Evolutionary conservation across 805 yeast species (phyloP).

Genomic region (Kodamaea kakaduensis): DNA sequence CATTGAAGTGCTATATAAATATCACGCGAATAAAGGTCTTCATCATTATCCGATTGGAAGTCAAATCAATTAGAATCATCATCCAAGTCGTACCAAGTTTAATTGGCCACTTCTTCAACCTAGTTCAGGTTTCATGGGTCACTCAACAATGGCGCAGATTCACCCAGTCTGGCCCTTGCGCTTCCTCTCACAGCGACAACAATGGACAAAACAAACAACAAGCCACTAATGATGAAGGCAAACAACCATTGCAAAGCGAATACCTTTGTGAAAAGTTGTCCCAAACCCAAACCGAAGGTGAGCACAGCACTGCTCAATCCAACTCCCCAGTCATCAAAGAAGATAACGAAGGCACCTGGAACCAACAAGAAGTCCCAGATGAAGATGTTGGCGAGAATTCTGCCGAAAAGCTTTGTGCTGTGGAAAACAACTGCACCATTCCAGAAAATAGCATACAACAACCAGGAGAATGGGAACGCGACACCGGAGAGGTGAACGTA

Average conservation of each 20-base stretch:
- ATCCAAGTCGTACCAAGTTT: too few species aligned
- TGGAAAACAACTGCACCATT: constrained; percentile 76
- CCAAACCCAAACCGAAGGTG: constrained; percentile 62
- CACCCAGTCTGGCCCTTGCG: constrained; percentile 13
- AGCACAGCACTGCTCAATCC: constrained; percentile 58
- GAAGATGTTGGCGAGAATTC: constrained; percentile 66
- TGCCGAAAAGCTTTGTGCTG: constrained; percentile 53
- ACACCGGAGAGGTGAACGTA: constrained; percentile 61
- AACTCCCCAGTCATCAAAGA: constrained; percentile 67
- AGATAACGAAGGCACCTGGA: constrained; percentile 53
- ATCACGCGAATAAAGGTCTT: too few species aligned
- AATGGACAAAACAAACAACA: constrained; percentile 50
- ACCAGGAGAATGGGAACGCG: constrained; percentile 75
- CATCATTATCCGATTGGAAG: too few species aligned
- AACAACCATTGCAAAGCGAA: constrained; percentile 86
- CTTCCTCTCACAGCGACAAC: constrained; percentile 41
- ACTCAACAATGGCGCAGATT: constrained; percentile 36
- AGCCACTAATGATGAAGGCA: constrained; percentile 62
- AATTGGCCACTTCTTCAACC: too few species aligned
- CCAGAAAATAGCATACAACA: constrained; percentile 73
- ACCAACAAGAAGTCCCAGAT: constrained; percentile 75
- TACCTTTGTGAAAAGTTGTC: constrained; percentile 63
- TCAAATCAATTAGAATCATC: too few species aligned
- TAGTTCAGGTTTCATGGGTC: constrained; percentile 3
- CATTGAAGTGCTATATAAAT: too few species aligned